A percentile compares a stretch with the other conserved stretches of the same genome.
Conservation (phyloP, 805 yeast species). For the Hanseniaspora valbyensis region DNA sequence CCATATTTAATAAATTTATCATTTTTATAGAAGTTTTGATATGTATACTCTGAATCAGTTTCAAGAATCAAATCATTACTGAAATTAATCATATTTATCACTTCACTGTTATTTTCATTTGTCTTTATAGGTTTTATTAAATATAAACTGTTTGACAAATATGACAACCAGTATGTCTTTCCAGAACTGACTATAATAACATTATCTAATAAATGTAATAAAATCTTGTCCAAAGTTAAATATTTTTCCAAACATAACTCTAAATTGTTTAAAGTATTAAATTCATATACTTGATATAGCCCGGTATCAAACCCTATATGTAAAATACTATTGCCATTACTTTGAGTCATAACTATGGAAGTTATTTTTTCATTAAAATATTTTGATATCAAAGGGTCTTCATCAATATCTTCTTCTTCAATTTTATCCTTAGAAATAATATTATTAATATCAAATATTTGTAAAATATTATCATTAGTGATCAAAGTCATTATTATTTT, state of each 20-base stretch:
- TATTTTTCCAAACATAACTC: not conserved
- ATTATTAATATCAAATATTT: not conserved
- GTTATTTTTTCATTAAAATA: not conserved
- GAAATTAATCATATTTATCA: not conserved
- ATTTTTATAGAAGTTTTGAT: not conserved
- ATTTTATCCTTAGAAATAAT: not conserved
- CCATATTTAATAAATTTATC: not conserved
- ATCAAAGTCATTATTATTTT: not conserved
- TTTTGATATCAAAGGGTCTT: conserved; percentile 4
- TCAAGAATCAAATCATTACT: conserved; percentile 8
- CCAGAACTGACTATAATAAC: not conserved
- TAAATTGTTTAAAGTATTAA: not conserved
- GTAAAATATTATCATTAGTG: conserved; percentile 9
- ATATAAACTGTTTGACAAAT: not conserved
- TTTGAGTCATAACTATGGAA: not conserved
- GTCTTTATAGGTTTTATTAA: not conserved
- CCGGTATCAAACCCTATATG: conserved; percentile 11
- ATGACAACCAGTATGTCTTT: not conserved
- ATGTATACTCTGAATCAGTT: not conserved
- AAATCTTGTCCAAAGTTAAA: not conserved
- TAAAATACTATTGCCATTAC: not conserved
- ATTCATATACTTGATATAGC: conserved; percentile 3
- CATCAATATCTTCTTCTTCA: not conserved
- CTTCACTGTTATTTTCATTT: not conserved
- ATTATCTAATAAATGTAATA: not conserved